phyloP scores from a whole-genome alignment of 1,139 yeast genomes.

The Martiniozyma asiatica region DNA sequence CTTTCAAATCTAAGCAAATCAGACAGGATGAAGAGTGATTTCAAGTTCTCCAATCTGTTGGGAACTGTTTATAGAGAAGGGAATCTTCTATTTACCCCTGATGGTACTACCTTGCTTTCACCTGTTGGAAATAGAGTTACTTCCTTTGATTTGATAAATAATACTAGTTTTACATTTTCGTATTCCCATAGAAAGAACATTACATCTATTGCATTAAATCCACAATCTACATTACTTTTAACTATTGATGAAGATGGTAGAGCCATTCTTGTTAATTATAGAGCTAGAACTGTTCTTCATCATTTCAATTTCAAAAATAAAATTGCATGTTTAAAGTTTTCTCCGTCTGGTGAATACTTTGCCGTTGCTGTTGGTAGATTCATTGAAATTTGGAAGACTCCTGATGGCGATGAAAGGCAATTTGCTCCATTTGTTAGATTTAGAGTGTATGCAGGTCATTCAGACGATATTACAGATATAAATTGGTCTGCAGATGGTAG shows the following conservation, averaged over 20 bases:
- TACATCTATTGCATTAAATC: conserved; percentile 67
- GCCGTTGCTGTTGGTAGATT: conserved; percentile 79
- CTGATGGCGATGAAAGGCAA: conserved; percentile 62
- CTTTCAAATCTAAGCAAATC: not conserved
- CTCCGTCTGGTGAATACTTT: conserved; percentile 81
- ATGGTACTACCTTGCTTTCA: conserved; percentile 71
- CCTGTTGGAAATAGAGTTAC: conserved; percentile 94
- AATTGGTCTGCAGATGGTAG: conserved; percentile 89
- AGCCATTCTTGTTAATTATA: conserved; percentile 80
- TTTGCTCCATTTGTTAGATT: conserved; percentile 94
- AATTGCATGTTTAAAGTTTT: conserved; percentile 65
- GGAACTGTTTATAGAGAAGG: conserved; percentile 95
- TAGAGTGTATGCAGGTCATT: conserved; percentile 87
- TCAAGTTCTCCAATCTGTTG: conserved; percentile 67
- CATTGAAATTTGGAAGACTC: conserved; percentile 91
- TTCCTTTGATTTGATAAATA: conserved; percentile 75
- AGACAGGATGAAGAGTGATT: conserved; percentile 38
- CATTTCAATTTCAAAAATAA: conserved; percentile 84
- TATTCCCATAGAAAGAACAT: conserved; percentile 89
- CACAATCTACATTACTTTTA: conserved; percentile 68
- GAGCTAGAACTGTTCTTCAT: conserved; percentile 78
- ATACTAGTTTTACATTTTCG: conserved; percentile 77
- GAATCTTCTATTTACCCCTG: conserved; percentile 74
- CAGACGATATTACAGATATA: conserved; percentile 63
- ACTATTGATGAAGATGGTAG: conserved; percentile 89